Percentiles rank a stretch among this genome's conserved stretches.
phyloP scores from a whole-genome alignment of 768 basidiomycete genomes.

The Saitozyma sp. region DNA sequence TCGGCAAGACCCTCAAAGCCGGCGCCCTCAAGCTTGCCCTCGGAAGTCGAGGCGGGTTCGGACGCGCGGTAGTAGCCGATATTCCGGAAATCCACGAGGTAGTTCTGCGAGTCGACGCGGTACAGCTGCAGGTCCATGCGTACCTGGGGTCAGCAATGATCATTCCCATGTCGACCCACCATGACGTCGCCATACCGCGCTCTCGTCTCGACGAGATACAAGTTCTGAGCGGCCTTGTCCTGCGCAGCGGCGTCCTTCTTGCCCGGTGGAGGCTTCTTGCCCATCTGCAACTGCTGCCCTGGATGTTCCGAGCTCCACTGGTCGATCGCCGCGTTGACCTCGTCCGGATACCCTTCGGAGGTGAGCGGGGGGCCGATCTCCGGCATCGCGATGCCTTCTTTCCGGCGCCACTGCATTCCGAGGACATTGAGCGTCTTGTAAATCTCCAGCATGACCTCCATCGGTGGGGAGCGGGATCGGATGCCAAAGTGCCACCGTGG shows the following conservation, averaged over 20 bases:
- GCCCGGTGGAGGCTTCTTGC: conserved; percentile 53
- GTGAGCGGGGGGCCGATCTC: conserved; percentile 48
- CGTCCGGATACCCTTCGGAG: conserved; percentile 59
- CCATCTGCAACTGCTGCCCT: conserved; percentile 57
- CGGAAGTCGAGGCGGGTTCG: neutral
- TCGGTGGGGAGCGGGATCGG: conserved; percentile 81
- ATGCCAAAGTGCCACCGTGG: conserved; percentile 99
- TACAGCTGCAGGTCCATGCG: conserved; percentile 97
- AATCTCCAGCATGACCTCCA: conserved; percentile 99
- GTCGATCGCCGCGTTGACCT: conserved; percentile 66
- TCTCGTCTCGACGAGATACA: conserved; percentile 93
- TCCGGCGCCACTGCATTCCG: conserved; percentile 97
- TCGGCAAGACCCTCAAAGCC: no score
- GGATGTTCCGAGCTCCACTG: conserved; percentile 55
- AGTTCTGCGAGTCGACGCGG: conserved; percentile 92
- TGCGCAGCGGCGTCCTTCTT: conserved; percentile 52
- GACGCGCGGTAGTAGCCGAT: conserved; percentile 74
- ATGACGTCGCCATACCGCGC: conserved; percentile 88
- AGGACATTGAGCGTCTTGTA: conserved; percentile 85
- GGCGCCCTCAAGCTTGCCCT: neutral
- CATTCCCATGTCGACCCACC: conserved; percentile 58
- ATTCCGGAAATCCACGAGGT: conserved; percentile 97
- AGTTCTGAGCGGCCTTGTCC: conserved; percentile 56
- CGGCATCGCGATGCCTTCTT: conserved; percentile 59
- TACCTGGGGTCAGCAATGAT: conserved; percentile 58